Evolutionary conservation across 2,329 filamentous ascomycete genomes (phyloP).

Genomic region (Phyllosticta ampelicida): DNA sequence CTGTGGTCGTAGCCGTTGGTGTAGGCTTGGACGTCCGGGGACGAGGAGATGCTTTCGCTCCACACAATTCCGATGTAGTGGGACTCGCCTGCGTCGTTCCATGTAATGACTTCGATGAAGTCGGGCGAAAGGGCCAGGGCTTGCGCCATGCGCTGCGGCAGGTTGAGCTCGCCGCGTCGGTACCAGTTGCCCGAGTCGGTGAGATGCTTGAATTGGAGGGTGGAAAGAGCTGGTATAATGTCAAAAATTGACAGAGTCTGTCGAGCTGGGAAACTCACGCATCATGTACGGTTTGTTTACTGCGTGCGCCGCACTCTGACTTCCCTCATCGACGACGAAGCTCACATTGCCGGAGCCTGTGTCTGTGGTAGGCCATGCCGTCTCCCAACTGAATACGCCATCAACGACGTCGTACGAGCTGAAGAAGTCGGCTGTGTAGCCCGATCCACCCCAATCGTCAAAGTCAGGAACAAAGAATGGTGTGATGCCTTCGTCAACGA

Average conservation of each 20-base stretch:
- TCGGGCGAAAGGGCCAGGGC: slow-evolving; percentile 26
- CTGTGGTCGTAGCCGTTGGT: slow-evolving; percentile 25
- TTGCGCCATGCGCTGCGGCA: slow-evolving; percentile 20
- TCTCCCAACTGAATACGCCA: slow-evolving; percentile 30
- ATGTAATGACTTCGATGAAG: slow-evolving; percentile 31
- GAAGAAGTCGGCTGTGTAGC: slow-evolving; percentile 16
- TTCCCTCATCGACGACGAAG: slow-evolving; percentile 19
- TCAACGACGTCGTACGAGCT: slow-evolving; percentile 19
- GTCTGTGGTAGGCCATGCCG: slow-evolving; percentile 20
- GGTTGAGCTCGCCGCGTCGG: slow-evolving; percentile 28
- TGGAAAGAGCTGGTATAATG: slow-evolving; percentile 22
- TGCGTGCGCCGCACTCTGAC: slow-evolving; percentile 20
- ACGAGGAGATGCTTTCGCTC: slow-evolving; percentile 20
- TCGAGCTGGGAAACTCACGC: slow-evolving; percentile 30
- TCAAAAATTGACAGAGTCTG: slow-evolving; percentile 20
- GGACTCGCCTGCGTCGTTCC: slow-evolving; percentile 32
- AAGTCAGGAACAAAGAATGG: slow-evolving; percentile 25
- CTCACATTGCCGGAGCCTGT: slow-evolving; percentile 16
- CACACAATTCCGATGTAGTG: slow-evolving; percentile 34
- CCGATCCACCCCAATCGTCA: slow-evolving; percentile 13
- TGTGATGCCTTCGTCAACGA: slow-evolving; percentile 16
- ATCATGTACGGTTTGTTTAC: slow-evolving; percentile 30
- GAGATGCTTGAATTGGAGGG: slow-evolving; percentile 31
- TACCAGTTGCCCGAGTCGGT: slow-evolving; percentile 24
- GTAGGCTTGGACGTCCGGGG: slow-evolving; percentile 17